Base-by-base conservation (phyloP, 1,284 basidiomycete species). In the Apiotrichum veenhuisii region DNA sequence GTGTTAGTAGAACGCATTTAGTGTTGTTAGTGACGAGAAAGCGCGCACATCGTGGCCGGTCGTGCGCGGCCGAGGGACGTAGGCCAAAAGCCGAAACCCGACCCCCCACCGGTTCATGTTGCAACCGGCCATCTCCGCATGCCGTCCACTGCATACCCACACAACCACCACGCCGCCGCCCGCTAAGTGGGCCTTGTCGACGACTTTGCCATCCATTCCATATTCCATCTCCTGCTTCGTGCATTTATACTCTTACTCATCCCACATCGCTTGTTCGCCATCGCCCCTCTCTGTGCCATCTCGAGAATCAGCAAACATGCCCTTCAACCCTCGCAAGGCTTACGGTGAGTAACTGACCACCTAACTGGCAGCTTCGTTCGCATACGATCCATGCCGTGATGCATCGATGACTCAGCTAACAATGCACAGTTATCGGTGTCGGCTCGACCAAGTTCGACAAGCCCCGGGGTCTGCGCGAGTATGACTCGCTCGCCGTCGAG, bases 371-470 rank as follows among this genome's bases (percentile, higher is more conserved):
- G 11, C 40, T 7, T 20, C 17, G 18, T 9, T 22, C 40, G 18
- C 40, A 22, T n/a, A n/a, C n/a, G n/a, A n/a, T n/a, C n/a, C n/a
- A n/a, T n/a, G n/a, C n/a, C n/a, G n/a, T n/a, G n/a, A n/a, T n/a
- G n/a, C 40, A 18, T 20, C 40, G 36, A 37, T 37, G 36, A 37
- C 11, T 37, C 17, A 14, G 36, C 40, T 41, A 10, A 41, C 38
- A 15, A 50, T 51, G 2, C 37, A 0, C 54, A 60, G 60, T 62
- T 25, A 48, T 62, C 50, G 60, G 60, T 50, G 60, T 62, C 49
- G 60, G 60, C 51, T 62, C 60, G 48, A 62, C 60, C 51, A 62
- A 62, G 60, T 62, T 62, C 27, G 60, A 62, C 57, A 62, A 62
- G 60, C 60, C 60, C 36, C 60, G 60, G 52, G 54, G 54, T 22